phyloP scores from a whole-genome alignment of 768 basidiomycete genomes.

The Lentinula raphanica region DNA sequence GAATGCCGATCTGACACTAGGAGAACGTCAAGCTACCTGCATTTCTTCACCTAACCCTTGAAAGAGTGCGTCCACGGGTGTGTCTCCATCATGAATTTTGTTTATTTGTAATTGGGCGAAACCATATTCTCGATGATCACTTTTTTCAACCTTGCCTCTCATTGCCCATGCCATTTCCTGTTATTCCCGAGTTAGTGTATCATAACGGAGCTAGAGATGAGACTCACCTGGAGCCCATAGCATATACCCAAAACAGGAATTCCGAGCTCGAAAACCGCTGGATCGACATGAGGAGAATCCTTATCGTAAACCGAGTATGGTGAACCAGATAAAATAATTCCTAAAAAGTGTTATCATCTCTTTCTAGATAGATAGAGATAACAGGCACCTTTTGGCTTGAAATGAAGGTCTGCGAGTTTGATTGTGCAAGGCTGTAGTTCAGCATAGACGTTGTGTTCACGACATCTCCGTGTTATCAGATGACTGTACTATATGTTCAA shows the following conservation, averaged over 20 bases:
- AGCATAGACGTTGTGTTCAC: conserved; percentile 95
- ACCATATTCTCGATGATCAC: conserved; percentile 93
- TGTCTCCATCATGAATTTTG: conserved; percentile 47
- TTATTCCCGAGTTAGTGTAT: not conserved
- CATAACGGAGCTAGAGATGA: not conserved
- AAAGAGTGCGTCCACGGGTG: conserved; percentile 70
- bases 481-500: conserved; percentile 75
- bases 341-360: conserved; percentile 27
- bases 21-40: conserved; percentile 48
- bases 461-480: conserved; percentile 94
- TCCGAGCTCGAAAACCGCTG: conserved; percentile 79
- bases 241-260: conserved; percentile 96
- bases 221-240: conserved; percentile 87
- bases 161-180: conserved; percentile 93
- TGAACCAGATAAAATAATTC: conserved; percentile 95
- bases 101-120: conserved; percentile 76
- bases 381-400: conserved; percentile 85
- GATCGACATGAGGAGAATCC: conserved; percentile 91
- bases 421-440: conserved; percentile 97
- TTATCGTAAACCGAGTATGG: conserved; percentile 96
- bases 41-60: conserved; percentile 83
- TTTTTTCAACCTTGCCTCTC: conserved; percentile 78
- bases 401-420: conserved; percentile 78
- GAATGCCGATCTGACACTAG: not conserved
- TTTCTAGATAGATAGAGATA: too few species aligned